Conservation (phyloP, 257 asterid genomes). For the Capsicum baccatum region DNA sequence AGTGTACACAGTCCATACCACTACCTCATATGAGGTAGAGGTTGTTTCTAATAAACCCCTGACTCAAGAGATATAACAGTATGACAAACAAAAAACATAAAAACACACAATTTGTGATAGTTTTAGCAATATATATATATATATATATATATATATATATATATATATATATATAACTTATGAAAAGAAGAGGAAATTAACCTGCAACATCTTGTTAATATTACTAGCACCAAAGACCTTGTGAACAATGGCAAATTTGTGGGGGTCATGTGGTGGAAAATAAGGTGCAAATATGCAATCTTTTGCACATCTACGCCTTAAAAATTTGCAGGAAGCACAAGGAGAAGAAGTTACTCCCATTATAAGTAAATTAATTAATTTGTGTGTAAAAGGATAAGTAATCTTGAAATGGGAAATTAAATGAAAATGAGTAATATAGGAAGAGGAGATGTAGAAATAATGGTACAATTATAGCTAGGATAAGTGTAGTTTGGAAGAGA, state of each 20-base stretch:
- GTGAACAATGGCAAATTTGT: conserved; percentile 31
- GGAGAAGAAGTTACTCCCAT: conserved; percentile 64
- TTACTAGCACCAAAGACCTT: conserved; percentile 31
- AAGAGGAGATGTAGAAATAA: not conserved
- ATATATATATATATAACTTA: too few relatives aligned
- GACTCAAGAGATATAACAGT: too few relatives aligned
- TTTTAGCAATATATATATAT: too few relatives aligned
- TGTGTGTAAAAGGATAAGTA: not conserved
- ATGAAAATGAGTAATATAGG: not conserved
- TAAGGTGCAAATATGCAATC: conserved; percentile 30
- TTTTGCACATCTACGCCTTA: conserved; percentile 26
- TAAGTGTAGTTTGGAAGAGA: conserved; percentile 34
- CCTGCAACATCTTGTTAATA: conserved; percentile 23
- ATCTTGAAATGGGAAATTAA: not conserved
- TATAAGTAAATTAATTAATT: too few relatives aligned
- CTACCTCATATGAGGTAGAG: too few relatives aligned
- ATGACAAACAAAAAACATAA: too few relatives aligned
- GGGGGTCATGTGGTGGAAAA: conserved; percentile 22
- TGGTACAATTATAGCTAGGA: not conserved
- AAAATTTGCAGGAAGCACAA: conserved; percentile 27
- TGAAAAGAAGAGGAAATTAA: not conserved
- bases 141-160: too few relatives aligned
- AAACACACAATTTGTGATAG: too few relatives aligned
- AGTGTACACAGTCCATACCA: too few relatives aligned
- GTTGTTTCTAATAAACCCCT: too few relatives aligned